Evolutionary conservation across 352 stramenopile genomes (phyloP), one percentile per base, ranked within the genome.

Genomic region (Phytophthora foliorum): DNA sequence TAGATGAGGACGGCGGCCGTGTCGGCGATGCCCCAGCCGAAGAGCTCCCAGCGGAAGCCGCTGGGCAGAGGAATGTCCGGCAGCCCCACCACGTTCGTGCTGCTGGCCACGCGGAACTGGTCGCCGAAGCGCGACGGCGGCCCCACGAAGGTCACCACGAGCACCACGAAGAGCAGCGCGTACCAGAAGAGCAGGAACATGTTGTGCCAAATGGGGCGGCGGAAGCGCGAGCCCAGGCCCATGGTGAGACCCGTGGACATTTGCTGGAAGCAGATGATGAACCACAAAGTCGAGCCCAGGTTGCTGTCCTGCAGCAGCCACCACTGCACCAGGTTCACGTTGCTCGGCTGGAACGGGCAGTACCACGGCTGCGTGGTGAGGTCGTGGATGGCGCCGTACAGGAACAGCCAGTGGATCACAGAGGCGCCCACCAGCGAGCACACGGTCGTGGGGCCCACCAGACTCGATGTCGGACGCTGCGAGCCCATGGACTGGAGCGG

Each of bases 391-490:
- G 81, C 73, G 3, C 41, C 63, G 62, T 86, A 90, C 29, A 94
- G 69, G 74, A 94, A 96, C 25, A 94, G 22, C 59, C 81, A 87
- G 73, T 97, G 88, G 64, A 95, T 92, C 17, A 74, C 52, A 4
- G 84, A 57, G 6, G 81, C 65, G 17, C 90, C 89, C 17, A 88
- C 56, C 29, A 89, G 53, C 50, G 81, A 94, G 19, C 71, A 73
- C 27, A 96, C 57, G 13, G 89, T 96, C 48, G 83, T 88, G 4
- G 81, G 75, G 9, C 91, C 90, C 19, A 97, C 77, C 16, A 97
- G 73, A 51, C 84, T 95, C 27, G 89, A 92, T 36, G 90, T 97
- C 14, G 90, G 90, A 14, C 91, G 77, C 61, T 90, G 76, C 22
- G 74, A 86, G 24, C 82, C 86, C 39, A 95, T 80, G 2, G 64